Percentiles rank a stretch among this genome's conserved stretches.
phyloP scores from a whole-genome alignment of 2,329 filamentous ascomycete genomes.

The Falciphora oryzae region DNA sequence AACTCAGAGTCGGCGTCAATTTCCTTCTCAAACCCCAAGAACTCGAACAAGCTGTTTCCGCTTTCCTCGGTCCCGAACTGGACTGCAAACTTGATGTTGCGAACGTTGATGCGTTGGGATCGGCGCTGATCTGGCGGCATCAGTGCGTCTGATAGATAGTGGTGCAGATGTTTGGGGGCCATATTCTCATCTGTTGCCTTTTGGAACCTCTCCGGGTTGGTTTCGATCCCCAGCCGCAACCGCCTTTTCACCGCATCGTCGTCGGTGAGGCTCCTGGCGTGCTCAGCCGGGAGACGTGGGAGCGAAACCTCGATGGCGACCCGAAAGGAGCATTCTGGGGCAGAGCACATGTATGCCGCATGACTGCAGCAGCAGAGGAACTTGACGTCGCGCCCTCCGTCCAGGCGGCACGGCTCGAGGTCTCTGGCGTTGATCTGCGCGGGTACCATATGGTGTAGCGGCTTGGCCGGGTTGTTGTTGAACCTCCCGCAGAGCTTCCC shows the following conservation, averaged over 20 bases:
- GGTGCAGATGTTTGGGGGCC: constrained; percentile 30
- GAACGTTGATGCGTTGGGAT: constrained; percentile 40
- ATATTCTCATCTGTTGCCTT: constrained; percentile 31
- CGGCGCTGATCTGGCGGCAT: constrained; percentile 5
- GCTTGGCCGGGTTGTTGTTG: constrained; percentile 13
- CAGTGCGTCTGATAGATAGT: constrained; percentile 7
- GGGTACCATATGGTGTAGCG: constrained; percentile 22
- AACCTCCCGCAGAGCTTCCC: constrained; percentile 13
- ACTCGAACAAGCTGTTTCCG: constrained; percentile 42
- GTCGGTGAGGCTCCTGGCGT: constrained; percentile 40
- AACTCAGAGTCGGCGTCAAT: constrained; percentile 32
- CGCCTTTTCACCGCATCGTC: constrained; percentile 35
- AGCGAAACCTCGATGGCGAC: constrained; percentile 42
- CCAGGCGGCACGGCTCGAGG: constrained; percentile 4
- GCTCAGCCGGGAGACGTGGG: constrained; percentile 39
- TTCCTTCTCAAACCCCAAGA: constrained; percentile 42
- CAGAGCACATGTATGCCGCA: constrained; percentile 36
- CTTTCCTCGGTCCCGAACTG: constrained; percentile 41
- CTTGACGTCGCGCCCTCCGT: constrained; percentile 19
- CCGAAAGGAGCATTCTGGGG: constrained; percentile 33
- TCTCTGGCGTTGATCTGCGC: constrained; percentile 9
- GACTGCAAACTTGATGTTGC: constrained; percentile 51
- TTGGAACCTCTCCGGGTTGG: constrained; percentile 44
- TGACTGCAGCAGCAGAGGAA: constrained; percentile 33
- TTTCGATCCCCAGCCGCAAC: constrained; percentile 31